Conservation (phyloP, 2,329 filamentous ascomycete species). For the Seiridium cupressi region DNA sequence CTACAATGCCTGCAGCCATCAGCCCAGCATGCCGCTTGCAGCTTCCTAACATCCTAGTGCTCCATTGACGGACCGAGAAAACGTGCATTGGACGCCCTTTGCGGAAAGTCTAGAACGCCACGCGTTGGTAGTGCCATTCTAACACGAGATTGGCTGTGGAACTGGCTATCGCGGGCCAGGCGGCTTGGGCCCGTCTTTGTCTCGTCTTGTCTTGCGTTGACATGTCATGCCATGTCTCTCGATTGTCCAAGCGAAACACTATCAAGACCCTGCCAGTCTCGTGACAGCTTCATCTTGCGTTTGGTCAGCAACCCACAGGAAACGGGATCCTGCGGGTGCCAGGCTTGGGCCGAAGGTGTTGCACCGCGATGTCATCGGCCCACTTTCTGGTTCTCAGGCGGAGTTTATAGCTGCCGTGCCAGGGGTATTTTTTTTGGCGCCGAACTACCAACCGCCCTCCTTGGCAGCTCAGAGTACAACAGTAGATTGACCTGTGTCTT, state of each 20-base stretch:
- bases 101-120: background rate
- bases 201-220: no score
- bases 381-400: background rate
- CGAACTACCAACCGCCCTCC: no score
- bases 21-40: background rate
- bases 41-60: background rate
- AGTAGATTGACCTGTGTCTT: no score
- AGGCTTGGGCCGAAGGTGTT: background rate
- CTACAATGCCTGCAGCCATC: background rate
- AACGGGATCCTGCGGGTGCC: no score
- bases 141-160: background rate
- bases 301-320: no score
- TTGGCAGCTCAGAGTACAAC: no score
- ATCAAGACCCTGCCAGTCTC: background rate
- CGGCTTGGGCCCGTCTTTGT: background rate
- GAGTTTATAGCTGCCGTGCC: background rate
- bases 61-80: background rate
- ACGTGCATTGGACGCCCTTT: background rate
- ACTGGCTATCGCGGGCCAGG: background rate
- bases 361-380: background rate
- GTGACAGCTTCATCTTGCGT: background rate
- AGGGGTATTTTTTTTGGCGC: background rate
- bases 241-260: no score
- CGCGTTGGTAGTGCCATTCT: background rate
- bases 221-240: no score